A percentile compares a stretch with the other conserved stretches of the same genome.
These are phyloP conservation scores for Naganishia vishniacii DNA, from an alignment of 768 basidiomycete species.

Conservation along the genomic window DNA sequence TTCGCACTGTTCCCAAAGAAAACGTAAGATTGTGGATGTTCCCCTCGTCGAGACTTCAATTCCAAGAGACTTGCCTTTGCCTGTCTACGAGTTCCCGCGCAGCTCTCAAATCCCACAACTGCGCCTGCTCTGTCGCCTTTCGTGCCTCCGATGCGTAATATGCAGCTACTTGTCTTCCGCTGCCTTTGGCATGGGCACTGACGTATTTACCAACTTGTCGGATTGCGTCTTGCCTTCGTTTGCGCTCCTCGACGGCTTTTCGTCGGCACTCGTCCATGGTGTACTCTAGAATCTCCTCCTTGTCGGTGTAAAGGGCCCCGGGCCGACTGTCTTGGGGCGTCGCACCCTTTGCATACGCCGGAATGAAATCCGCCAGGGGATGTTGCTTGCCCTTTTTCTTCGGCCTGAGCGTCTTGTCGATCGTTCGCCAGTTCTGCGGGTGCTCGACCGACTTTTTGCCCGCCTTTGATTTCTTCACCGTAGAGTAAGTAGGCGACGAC, in stretches of 20 bases:
- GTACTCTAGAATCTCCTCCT: not conserved
- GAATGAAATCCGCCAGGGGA: slow-evolving; percentile 34
- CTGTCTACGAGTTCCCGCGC: slow-evolving; percentile 44
- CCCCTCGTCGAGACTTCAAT: too few relatives aligned
- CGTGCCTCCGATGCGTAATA: slow-evolving; percentile 48
- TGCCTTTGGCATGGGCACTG: slow-evolving; percentile 21
- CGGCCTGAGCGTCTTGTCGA: slow-evolving; percentile 18
- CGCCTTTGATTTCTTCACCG: not conserved
- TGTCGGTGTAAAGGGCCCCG: slow-evolving; percentile 26
- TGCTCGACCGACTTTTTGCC: slow-evolving; percentile 30
- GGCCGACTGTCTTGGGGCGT: slow-evolving; percentile 30
- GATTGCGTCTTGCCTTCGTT: slow-evolving; percentile 45
- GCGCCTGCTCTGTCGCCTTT: slow-evolving; percentile 37
- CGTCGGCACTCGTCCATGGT: slow-evolving; percentile 41
- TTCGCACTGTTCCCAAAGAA: not conserved
- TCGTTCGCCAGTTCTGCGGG: slow-evolving; percentile 41
- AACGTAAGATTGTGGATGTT: too few relatives aligned
- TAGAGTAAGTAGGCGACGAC: not conserved
- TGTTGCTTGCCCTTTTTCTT: slow-evolving; percentile 19
- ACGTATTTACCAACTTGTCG: slow-evolving; percentile 45
- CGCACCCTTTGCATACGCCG: slow-evolving; percentile 29
- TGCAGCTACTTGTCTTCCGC: slow-evolving; percentile 41
- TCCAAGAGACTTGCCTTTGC: slow-evolving; percentile 39
- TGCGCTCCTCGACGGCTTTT: slow-evolving; percentile 38
- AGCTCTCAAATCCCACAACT: slow-evolving; percentile 47